These are phyloP conservation scores for Sporisorium sorghi DNA, from an alignment of 1,284 basidiomycete species.

Conservation along the genomic window DNA sequence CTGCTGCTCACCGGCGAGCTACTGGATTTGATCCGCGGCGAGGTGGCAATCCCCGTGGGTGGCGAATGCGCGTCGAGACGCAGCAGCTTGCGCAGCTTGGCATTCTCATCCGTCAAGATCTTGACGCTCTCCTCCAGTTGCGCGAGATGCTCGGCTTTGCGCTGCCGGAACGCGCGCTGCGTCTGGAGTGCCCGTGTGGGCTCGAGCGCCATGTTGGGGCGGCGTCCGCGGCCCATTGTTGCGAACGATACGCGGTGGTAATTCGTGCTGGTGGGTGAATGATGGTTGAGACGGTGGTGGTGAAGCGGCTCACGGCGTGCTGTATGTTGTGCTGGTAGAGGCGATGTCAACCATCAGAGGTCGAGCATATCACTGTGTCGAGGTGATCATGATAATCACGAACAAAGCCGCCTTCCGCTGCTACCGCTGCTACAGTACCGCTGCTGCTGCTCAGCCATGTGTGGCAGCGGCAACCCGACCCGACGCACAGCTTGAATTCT, in stretches of 20 bases:
- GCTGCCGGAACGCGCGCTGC: conserved; percentile 54
- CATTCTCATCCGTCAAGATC: conserved; percentile 36
- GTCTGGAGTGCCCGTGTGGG: conserved; percentile 54
- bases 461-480: too few species aligned
- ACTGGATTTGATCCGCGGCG: neutral
- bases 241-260: too few species aligned
- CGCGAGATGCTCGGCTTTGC: conserved; percentile 51
- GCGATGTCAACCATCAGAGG: too few species aligned
- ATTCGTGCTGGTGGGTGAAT: neutral
- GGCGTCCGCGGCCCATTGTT: conserved; percentile 50
- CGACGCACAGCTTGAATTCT: too few species aligned
- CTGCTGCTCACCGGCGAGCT: neutral
- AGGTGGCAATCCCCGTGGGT: too few species aligned
- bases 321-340: too few species aligned
- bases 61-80: neutral
- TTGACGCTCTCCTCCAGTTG: conserved; percentile 38
- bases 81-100: conserved; percentile 21
- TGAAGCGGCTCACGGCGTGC: neutral
- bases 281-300: too few species aligned
- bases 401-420: too few species aligned
- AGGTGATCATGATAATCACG: too few species aligned
- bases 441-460: too few species aligned
- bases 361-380: too few species aligned
- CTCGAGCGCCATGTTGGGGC: conserved; percentile 52
- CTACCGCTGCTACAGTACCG: too few species aligned